Evolutionary conservation across 805 yeast genomes (phyloP), one percentile per base, ranked within the genome.

Genomic region (Candida oleophila): DNA sequence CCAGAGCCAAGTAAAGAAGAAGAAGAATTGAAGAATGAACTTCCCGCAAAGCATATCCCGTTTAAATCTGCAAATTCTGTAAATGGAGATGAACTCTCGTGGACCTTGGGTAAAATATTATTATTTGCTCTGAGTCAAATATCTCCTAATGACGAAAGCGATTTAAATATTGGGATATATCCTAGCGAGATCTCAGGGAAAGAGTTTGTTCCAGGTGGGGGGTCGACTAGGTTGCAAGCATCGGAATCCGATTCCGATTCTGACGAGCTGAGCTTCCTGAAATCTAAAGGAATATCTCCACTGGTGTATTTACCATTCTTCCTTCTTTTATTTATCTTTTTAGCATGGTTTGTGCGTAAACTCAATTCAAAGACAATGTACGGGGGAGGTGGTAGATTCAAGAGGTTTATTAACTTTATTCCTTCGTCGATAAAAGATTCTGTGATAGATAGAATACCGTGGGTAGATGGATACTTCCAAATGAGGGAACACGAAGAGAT

Each of bases 21-120:
- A 11, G 64, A 46, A 69, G 74, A 59, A 15, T 54, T 49, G 15
- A 60, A 62, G 2, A 53, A 60, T 8, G 62, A 69, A 37, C 55
- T 64, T 8, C 55, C 58, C 1, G 49, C 63, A 1, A 69, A 59
- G 4, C 73, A 67, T 57, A 73, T 85, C 33, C 85, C 91, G 0
- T 90, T 94, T 65, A 89, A 86, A 64, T 85, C 95, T 49, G 90
- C 94, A 0, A 83, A 85, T 46, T 76, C 83, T 15, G 81, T 94
- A 28, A 78, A 88, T 49, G 97, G 95, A 2, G 80, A 82, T 3
- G 99, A 94, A 54, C 70, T 94, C 15, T 87, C 97, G 0, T 94
- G 99, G 99, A 92, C 98, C 0, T 62, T 94, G 32, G 99, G 99
- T 3, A 85, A 87, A 57, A 89, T 91, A 22, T 61, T 94, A 3